Evolutionary conservation across 345 rosid genomes (phyloP).

Genomic region (Rhizophora mangle): DNA sequence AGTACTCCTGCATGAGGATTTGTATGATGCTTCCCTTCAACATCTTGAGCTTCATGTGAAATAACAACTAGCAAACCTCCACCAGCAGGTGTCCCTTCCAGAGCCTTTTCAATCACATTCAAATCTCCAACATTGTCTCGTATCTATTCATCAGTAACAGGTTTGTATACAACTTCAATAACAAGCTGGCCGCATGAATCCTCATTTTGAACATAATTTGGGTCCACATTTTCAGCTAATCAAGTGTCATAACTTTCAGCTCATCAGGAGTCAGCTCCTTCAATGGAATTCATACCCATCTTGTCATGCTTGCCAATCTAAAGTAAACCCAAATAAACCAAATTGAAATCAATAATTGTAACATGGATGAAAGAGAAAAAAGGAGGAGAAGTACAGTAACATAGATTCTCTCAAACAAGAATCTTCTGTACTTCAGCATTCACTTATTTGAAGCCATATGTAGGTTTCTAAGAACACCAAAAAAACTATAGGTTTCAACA

Average conservation of each 20-base stretch:
- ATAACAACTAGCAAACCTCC: constrained; percentile 83
- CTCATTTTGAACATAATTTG: constrained; percentile 51
- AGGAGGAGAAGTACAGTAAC: neutral
- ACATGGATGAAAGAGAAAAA: too few species aligned
- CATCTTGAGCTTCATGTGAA: constrained; percentile 79
- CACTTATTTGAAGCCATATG: too few species aligned
- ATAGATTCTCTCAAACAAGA: too few species aligned
- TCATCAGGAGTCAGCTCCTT: constrained; percentile 72
- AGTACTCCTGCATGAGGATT: constrained; percentile 67
- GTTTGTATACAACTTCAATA: constrained; percentile 68
- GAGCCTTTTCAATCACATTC: constrained; percentile 56
- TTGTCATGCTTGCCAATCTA: constrained; percentile 86
- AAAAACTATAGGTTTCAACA: too few species aligned
- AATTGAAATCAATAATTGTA: neutral
- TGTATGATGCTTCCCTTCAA: constrained; percentile 93
- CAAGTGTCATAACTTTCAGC: constrained; percentile 58
- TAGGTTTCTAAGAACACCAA: too few species aligned
- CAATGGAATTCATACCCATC: constrained; percentile 90
- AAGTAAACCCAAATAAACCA: neutral
- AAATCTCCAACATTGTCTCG: constrained; percentile 47
- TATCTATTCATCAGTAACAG: constrained; percentile 63
- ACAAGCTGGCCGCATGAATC: constrained; percentile 72
- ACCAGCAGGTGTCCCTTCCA: constrained; percentile 76
- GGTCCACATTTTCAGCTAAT: constrained; percentile 70
- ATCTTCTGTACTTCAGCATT: too few species aligned